Evolutionary conservation across 2,329 filamentous ascomycete species (phyloP).

Genomic region (Aspergillus neotritici): DNA sequence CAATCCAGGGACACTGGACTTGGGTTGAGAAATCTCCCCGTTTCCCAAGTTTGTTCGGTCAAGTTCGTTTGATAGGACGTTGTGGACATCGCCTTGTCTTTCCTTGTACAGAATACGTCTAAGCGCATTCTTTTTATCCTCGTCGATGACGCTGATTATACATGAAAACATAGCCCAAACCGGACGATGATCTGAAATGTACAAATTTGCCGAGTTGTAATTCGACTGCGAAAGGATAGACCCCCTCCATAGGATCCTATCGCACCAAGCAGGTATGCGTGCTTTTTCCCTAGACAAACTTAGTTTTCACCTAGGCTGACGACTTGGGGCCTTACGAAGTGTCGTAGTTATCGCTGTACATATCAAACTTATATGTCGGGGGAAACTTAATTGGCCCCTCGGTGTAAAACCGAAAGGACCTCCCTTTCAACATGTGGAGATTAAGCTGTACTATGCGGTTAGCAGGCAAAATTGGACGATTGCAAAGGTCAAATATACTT

Average conservation of each 20-base stretch:
- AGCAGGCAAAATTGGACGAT: conserved; percentile 6
- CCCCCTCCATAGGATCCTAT: conserved; percentile 84
- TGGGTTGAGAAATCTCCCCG: conserved; percentile 74
- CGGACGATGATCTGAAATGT: conserved; percentile 92
- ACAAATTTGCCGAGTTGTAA: conserved; percentile 75
- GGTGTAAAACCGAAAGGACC: conserved; percentile 85
- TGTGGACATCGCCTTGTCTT: conserved; percentile 60
- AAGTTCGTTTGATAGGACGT: conserved; percentile 25
- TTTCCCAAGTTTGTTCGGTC: conserved; percentile 43
- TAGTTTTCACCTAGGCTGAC: conserved; percentile 16
- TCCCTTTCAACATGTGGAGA: conserved; percentile 88
- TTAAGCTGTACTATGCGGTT: conserved; percentile 60
- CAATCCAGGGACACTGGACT: conserved; percentile 72
- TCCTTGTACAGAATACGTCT: conserved; percentile 67
- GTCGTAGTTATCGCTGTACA: conserved; percentile 84
- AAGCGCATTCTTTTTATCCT: conserved; percentile 64
- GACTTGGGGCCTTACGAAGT: conserved; percentile 61
- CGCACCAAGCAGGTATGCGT: conserved; percentile 94
- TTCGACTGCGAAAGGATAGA: conserved; percentile 72
- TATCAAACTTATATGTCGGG: conserved; percentile 93
- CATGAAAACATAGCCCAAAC: conserved; percentile 88
- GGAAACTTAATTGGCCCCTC: conserved; percentile 82
- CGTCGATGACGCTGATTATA: conserved; percentile 72
- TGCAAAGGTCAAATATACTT: conserved; percentile 48
- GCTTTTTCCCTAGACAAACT: conserved; percentile 69